Percentiles rank a stretch among this genome's conserved stretches.
Evolutionary conservation across 108 stramenopile species (phyloP).

Genomic region (Cyclotella distinguenda): DNA sequence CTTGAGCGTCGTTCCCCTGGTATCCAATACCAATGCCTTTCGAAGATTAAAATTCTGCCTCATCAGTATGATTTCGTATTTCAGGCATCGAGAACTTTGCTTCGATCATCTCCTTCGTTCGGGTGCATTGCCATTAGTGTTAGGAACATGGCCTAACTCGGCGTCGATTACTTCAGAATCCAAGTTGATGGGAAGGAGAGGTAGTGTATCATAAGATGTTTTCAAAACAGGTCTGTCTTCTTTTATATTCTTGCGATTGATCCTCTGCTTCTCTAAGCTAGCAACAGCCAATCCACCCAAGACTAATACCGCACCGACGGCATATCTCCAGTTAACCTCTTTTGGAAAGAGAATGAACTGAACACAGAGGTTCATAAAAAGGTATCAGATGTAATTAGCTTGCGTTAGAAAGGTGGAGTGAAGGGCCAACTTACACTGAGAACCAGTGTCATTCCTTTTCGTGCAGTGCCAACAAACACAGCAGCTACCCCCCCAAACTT

Average conservation of each 20-base stretch:
- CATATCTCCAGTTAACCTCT: conserved; percentile 84
- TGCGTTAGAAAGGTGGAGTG: background rate
- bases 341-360: conserved; percentile 92
- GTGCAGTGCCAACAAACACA: conserved; percentile 86
- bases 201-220: conserved; percentile 1
- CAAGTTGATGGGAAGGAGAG: conserved; percentile 1
- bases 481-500: conserved; percentile 93
- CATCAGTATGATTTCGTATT: too few relatives aligned
- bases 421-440: conserved; percentile 32
- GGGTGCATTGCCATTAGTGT: conserved; percentile 25
- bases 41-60: too few relatives aligned
- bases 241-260: conserved; percentile 30
- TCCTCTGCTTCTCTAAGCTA: conserved; percentile 67
- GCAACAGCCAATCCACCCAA: conserved; percentile 85
- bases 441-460: conserved; percentile 92
- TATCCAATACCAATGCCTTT: too few relatives aligned
- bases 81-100: too few relatives aligned
- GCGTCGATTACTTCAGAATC: background rate
- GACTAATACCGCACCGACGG: conserved; percentile 82
- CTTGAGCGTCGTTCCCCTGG: too few relatives aligned
- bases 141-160: too few relatives aligned
- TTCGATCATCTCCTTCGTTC: conserved; percentile 26
- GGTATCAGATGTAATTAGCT: background rate
- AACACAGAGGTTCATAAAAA: too few relatives aligned
- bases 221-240: background rate